phyloP scores from a whole-genome alignment of 331 rosid species.

The Arachis monticola region DNA sequence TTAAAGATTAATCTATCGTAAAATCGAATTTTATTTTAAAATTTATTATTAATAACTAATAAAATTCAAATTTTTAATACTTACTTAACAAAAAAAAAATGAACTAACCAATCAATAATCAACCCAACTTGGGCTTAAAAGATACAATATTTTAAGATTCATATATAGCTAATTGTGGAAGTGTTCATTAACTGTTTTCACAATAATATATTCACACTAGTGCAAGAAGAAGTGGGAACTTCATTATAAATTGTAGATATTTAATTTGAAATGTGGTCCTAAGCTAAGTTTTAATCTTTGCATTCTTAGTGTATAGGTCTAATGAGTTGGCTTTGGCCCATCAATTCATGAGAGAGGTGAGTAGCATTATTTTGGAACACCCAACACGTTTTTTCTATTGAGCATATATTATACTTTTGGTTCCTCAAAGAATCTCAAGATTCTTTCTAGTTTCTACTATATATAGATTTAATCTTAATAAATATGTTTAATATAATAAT shows the following conservation, averaged over 20 bases:
- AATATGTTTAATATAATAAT: background rate
- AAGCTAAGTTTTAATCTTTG: background rate
- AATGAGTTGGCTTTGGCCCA: conserved; percentile 42
- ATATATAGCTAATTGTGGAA: conserved; percentile 19
- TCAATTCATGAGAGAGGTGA: conserved; percentile 39
- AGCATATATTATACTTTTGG: background rate
- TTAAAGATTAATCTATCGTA: too few species aligned
- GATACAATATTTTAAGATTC: conserved; percentile 24
- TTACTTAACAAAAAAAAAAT: too few species aligned
- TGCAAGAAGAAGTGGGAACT: conserved; percentile 21
- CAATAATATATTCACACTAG: background rate
- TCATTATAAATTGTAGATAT: background rate
- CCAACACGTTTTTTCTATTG: conserved; percentile 33
- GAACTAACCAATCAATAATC: too few species aligned
- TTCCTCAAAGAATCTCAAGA: conserved; percentile 30
- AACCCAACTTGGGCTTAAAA: background rate
- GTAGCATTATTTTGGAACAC: conserved; percentile 19
- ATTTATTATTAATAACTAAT: too few species aligned
- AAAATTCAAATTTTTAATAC: too few species aligned
- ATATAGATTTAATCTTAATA: background rate
- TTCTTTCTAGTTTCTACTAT: background rate
- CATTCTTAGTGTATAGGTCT: conserved; percentile 12
- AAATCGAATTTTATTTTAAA: too few species aligned
- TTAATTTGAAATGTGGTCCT: conserved; percentile 28
- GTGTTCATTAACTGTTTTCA: background rate